Evolutionary conservation across 108 stramenopile genomes (phyloP), one percentile per base, ranked within the genome.

Genomic region (Fistulifera pelliculosa): DNA sequence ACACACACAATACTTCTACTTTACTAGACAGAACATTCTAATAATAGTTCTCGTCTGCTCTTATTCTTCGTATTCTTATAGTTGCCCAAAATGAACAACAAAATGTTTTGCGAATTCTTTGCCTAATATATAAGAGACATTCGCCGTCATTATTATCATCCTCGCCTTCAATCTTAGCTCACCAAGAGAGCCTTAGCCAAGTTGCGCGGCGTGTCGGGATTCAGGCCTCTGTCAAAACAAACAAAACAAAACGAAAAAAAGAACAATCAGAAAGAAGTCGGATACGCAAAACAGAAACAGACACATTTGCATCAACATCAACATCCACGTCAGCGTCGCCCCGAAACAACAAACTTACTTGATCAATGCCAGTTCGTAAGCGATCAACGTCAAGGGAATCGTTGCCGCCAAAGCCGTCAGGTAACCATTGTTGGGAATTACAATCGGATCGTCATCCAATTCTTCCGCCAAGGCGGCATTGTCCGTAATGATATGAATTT

Each of bases 151-250:
- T n/a, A 35, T 6, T 6, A 8, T 35, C 45, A 3, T 47, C 22
- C 10, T 22, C 45, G 18, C 3, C 1, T 13, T 16, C 3, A 35
- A 8, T 35, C 63, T n/a, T 82, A 99, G 67, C 98, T 97, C n/a
- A 96, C 96, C n/a, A 97, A 98, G 17, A 99, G 97, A 17, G 94
- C 90, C 77, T 99, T 99, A 27, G 99, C 99, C 39, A 99, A 79
- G 73, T 99, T 98, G 12, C 99, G 74, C 15, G 99, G 99, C 23
- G 88, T 93, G 61, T 99, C 99, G 19, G 97, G 96, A 61, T 97
- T 94, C 75, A 98, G 94, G 10, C 95, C 94, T 35, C 90, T 75
- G 61, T 35, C 31, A 8, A 6, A 35, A 35, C 31, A 8, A 35
- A 35, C 6, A 35, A 35, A 35, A n/a, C n/a, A n/a, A n/a, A n/a